These are phyloP conservation scores for Albophoma yamanashiensis DNA, from an alignment of 2,329 filamentous ascomycete genomes.

Conservation along the genomic window DNA sequence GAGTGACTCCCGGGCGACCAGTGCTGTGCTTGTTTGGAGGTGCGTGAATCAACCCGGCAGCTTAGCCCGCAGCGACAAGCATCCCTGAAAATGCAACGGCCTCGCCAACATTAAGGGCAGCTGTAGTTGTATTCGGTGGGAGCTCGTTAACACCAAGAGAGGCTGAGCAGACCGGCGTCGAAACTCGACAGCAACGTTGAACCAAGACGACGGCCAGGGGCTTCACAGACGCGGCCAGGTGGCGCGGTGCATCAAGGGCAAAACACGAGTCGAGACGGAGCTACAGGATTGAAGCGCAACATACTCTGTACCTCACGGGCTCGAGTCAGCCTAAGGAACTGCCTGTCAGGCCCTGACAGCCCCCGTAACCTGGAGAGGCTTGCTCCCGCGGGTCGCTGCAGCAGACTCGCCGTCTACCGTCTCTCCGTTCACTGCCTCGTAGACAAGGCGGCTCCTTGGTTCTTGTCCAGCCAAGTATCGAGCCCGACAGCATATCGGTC, in stretches of 20 bases:
- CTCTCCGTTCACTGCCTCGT: background rate
- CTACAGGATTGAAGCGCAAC: background rate
- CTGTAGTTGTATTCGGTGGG: background rate
- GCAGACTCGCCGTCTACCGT: background rate
- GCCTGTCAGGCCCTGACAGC: background rate
- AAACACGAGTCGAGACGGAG: background rate
- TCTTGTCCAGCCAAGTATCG: background rate
- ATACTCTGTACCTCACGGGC: background rate
- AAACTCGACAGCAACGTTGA: background rate
- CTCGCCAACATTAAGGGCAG: background rate
- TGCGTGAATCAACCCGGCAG: background rate
- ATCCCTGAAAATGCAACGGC: background rate
- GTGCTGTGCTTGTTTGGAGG: background rate
- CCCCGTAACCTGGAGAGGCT: background rate
- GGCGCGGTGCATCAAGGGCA: background rate
- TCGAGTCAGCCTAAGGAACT: background rate
- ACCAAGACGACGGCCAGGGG: background rate
- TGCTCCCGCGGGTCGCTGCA: background rate
- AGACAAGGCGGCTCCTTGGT: background rate
- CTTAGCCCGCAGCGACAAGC: background rate
- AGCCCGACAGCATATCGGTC: background rate
- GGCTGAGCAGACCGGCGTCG: background rate
- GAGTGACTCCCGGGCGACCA: too few relatives aligned
- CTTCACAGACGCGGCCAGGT: background rate
- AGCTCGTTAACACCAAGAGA: background rate